These are phyloP conservation scores for Solanum dulcamara DNA, from an alignment of 257 asterid species.

Conservation along the genomic window DNA sequence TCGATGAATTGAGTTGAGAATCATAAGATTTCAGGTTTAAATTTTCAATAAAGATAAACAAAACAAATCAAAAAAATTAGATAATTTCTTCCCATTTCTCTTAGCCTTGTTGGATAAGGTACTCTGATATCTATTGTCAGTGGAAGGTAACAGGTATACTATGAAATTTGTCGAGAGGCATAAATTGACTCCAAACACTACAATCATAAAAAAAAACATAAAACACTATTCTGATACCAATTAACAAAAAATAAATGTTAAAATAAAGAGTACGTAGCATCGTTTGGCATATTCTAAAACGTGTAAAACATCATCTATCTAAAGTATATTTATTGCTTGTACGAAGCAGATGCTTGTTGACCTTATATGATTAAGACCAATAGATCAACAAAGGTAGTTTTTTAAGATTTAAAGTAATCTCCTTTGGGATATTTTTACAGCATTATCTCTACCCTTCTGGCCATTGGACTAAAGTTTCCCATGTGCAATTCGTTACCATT, in stretches of 20 bases:
- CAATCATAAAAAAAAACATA: no score
- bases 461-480: not conserved
- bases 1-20: not conserved
- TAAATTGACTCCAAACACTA: no score
- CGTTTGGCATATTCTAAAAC: not conserved
- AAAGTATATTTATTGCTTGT: not conserved
- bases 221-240: no score
- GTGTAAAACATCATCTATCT: not conserved
- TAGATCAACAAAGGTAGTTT: not conserved
- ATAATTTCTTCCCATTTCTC: not conserved
- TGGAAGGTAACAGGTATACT: not conserved
- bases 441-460: not conserved
- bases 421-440: not conserved
- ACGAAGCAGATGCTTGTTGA: not conserved
- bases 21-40: no score
- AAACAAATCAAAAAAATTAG: no score
- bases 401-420: not conserved
- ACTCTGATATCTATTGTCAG: fast-evolving
- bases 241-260: no score
- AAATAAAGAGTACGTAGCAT: not conserved
- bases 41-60: no score
- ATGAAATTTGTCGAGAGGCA: not conserved
- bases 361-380: not conserved
- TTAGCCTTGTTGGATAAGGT: not conserved
- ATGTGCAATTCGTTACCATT: not conserved